Evolutionary conservation across 352 stramenopile species (phyloP).

Genomic region (Phytophthora cajani): DNA sequence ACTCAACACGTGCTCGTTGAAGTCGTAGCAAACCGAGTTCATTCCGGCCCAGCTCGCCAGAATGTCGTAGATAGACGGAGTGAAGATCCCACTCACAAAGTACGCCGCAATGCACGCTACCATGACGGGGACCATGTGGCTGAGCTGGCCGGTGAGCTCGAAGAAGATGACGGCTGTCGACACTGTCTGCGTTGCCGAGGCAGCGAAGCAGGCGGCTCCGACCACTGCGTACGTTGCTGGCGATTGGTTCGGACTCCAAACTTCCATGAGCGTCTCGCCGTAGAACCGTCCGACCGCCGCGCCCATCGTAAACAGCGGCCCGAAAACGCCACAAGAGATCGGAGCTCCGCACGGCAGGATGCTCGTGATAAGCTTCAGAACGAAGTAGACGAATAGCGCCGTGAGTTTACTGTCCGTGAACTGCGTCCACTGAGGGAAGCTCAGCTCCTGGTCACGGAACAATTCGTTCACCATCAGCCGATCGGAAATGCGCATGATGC

Average conservation of each 20-base stretch:
- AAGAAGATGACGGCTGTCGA: conserved; percentile 91
- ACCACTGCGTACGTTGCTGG: conserved; percentile 91
- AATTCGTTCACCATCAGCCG: conserved; percentile 78
- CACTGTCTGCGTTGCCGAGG: conserved; percentile 91
- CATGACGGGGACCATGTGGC: conserved; percentile 87
- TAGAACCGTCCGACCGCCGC: conserved; percentile 77
- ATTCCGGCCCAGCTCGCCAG: conserved; percentile 78
- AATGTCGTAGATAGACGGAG: conserved; percentile 88
- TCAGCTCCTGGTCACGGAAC: conserved; percentile 71
- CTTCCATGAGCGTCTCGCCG: conserved; percentile 79
- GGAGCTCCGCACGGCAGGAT: conserved; percentile 74
- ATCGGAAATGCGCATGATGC: conserved; percentile 79
- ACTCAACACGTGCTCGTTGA: conserved; percentile 80
- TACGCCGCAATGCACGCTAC: conserved; percentile 83
- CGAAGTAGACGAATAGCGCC: conserved; percentile 74
- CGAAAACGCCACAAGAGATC: conserved; percentile 83
- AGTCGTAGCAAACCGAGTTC: conserved; percentile 85
- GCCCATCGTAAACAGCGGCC: conserved; percentile 83
- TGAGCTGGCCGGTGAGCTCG: conserved; percentile 81
- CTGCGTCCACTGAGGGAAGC: conserved; percentile 67
- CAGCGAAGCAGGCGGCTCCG: conserved; percentile 90
- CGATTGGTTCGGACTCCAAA: conserved; percentile 79
- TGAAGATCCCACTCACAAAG: conserved; percentile 77
- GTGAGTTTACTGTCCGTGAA: conserved; percentile 62
- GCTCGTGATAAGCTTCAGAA: conserved; percentile 76